Percentiles rank a stretch among this genome's conserved stretches.
phyloP scores from a whole-genome alignment of 2,329 filamentous ascomycete genomes.

The Tolypocladium capitatum region DNA sequence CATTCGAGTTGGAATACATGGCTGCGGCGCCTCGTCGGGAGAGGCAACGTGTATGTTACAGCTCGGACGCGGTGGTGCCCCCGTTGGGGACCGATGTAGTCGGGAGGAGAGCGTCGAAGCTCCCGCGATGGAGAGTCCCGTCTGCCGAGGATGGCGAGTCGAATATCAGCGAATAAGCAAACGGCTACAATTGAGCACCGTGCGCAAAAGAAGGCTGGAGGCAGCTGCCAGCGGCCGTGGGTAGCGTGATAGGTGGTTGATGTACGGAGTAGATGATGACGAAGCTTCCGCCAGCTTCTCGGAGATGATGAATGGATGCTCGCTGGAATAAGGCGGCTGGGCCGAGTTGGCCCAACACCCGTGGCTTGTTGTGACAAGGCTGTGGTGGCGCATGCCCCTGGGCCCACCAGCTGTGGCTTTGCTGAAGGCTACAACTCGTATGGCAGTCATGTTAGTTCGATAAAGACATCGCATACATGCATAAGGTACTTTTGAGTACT shows the following conservation, averaged over 20 bases:
- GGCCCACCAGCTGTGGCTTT: constrained; percentile 3
- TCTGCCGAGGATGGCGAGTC: neutral
- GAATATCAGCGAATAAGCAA: neutral
- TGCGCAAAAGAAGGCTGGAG: constrained; percentile 1
- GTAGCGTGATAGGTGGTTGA: neutral
- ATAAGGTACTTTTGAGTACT: neutral
- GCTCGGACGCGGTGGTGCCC: neutral
- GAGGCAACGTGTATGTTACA: neutral
- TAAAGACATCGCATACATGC: neutral
- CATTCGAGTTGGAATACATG: constrained; percentile 89
- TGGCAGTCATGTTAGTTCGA: neutral
- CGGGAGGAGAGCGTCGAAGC: neutral
- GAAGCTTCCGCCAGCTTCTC: constrained; percentile 6
- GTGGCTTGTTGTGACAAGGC: constrained; percentile 3
- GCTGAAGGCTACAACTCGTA: neutral
- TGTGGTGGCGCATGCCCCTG: neutral
- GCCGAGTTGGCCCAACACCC: neutral
- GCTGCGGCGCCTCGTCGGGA: constrained; percentile 5
- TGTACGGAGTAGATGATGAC: constrained; percentile 5
- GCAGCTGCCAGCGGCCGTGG: neutral
- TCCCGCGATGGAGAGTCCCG: neutral
- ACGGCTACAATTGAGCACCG: constrained; percentile 3
- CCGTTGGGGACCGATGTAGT: neutral
- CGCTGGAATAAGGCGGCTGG: neutral
- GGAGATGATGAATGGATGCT: constrained; percentile 5